A percentile compares a stretch with the other conserved stretches of the same genome.
Conservation (phyloP, 495 filamentous ascomycete genomes). For the Penicillium angulare region DNA sequence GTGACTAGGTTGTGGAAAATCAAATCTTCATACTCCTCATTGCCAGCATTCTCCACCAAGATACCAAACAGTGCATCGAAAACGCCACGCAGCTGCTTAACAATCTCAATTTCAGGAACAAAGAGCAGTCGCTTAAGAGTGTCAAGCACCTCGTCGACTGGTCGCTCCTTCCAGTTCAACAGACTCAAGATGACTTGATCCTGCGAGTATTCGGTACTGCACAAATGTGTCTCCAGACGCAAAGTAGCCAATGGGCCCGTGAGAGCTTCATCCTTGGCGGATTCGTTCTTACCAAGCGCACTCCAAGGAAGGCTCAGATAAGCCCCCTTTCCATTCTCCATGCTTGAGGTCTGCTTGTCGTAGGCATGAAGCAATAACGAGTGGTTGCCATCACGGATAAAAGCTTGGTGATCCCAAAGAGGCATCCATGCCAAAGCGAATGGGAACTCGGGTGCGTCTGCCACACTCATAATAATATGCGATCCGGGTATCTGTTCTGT, state of each 20-base stretch:
- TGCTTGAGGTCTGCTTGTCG: constrained; percentile 75
- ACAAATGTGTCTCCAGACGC: constrained; percentile 81
- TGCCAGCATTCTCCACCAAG: constrained; percentile 80
- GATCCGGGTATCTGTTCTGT: constrained; percentile 77
- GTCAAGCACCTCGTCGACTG: constrained; percentile 64
- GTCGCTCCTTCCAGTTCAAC: constrained; percentile 78
- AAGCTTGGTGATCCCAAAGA: constrained; percentile 88
- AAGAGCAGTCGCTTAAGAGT: constrained; percentile 83
- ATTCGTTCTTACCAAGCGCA: constrained; percentile 60
- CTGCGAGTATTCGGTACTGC: constrained; percentile 94
- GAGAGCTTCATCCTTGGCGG: constrained; percentile 67
- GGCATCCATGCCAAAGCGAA: constrained; percentile 93
- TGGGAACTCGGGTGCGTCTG: constrained; percentile 78
- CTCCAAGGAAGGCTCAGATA: constrained; percentile 84
- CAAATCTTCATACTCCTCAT: constrained; percentile 88
- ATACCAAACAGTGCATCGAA: constrained; percentile 92
- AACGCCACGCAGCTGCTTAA: constrained; percentile 87
- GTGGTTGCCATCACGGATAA: constrained; percentile 84
- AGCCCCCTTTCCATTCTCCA: constrained; percentile 65
- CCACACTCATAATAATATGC: constrained; percentile 86
- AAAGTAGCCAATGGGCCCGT: constrained; percentile 75
- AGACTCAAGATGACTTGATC: constrained; percentile 84
- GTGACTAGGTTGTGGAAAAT: constrained; percentile 88
- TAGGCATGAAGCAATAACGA: constrained; percentile 80
- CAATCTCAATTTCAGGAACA: constrained; percentile 95